phyloP scores from a whole-genome alignment of 2,329 filamentous ascomycete genomes.

The Colletotrichum sp. region DNA sequence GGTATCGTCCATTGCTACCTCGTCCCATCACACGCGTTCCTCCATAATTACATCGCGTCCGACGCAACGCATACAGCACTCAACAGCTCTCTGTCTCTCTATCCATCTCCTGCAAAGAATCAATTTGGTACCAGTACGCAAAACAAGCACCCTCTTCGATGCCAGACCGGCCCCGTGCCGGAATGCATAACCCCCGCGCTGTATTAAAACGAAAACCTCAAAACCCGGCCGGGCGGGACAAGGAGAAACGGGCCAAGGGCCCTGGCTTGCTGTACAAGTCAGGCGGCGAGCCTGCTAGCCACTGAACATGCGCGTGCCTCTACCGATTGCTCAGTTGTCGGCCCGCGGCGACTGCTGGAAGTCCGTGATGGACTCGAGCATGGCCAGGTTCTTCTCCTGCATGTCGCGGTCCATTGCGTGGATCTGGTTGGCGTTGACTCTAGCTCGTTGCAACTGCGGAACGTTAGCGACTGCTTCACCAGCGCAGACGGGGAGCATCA shows the following conservation, averaged over 20 bases:
- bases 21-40: constrained; percentile 10
- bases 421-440: constrained; percentile 52
- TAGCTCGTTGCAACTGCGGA: constrained; percentile 27
- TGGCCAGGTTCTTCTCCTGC: constrained; percentile 56
- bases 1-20: constrained; percentile 25
- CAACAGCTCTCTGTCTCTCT: background rate
- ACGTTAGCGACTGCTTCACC: constrained; percentile 24
- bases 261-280: background rate
- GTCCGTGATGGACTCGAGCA: constrained; percentile 27
- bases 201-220: constrained; percentile 19
- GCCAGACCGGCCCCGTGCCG: background rate
- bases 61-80: background rate
- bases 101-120: background rate
- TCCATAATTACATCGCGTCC: constrained; percentile 15
- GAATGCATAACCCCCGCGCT: background rate
- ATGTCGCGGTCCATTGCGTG: constrained; percentile 61
- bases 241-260: constrained; percentile 15
- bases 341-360: constrained; percentile 16
- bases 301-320: background rate
- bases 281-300: constrained; percentile 13
- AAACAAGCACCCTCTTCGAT: constrained; percentile 4
- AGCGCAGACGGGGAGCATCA: constrained; percentile 39
- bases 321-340: constrained; percentile 1
- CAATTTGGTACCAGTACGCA: constrained; percentile 11
- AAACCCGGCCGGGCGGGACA: constrained; percentile 1